These are phyloP conservation scores for Malassezia obtusa DNA, from an alignment of 1,284 basidiomycete species.

Conservation along the genomic window DNA sequence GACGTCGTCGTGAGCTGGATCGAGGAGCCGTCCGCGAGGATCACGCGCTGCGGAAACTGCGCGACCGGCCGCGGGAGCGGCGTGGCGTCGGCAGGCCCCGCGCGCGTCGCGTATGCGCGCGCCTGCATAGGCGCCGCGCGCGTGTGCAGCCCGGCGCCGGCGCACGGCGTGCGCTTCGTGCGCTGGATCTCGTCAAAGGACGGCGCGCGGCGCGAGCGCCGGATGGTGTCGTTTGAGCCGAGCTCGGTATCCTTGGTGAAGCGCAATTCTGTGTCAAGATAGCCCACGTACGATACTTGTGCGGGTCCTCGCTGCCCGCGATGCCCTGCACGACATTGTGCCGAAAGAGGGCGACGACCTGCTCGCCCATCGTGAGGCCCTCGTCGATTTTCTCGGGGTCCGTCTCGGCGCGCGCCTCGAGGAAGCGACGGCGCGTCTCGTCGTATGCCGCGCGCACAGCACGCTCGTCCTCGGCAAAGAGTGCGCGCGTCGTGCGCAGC, in stretches of 20 bases:
- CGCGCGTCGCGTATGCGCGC: constrained; percentile 19
- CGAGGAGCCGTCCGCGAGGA: constrained; percentile 45
- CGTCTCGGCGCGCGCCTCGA: constrained; percentile 21
- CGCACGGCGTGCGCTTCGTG: background rate
- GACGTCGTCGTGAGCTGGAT: constrained; percentile 42
- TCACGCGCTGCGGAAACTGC: constrained; percentile 31
- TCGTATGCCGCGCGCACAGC: constrained; percentile 28
- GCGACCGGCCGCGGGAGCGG: constrained; percentile 39
- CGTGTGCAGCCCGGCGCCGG: background rate
- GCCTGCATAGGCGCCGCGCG: background rate
- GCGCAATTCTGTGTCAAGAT: constrained; percentile 23
- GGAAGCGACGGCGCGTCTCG: constrained; percentile 31
- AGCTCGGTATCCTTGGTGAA: constrained; percentile 45
- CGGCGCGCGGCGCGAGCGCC: constrained; percentile 20
- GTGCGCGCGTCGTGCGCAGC: constrained; percentile 32
- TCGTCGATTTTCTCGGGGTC: constrained; percentile 33
- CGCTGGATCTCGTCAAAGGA: constrained; percentile 6
- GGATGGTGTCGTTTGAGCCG: constrained; percentile 42
- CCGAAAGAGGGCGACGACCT: constrained; percentile 33
- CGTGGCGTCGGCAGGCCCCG: constrained; percentile 2
- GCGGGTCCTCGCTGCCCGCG: constrained; percentile 20
- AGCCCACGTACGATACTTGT: constrained; percentile 18
- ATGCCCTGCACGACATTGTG: constrained; percentile 45
- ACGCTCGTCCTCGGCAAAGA: constrained; percentile 29
- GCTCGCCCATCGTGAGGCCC: constrained; percentile 35